Evolutionary conservation across 2,329 filamentous ascomycete genomes (phyloP), one percentile per base, ranked within the genome.

Genomic region (Clarireedia paspali): DNA sequence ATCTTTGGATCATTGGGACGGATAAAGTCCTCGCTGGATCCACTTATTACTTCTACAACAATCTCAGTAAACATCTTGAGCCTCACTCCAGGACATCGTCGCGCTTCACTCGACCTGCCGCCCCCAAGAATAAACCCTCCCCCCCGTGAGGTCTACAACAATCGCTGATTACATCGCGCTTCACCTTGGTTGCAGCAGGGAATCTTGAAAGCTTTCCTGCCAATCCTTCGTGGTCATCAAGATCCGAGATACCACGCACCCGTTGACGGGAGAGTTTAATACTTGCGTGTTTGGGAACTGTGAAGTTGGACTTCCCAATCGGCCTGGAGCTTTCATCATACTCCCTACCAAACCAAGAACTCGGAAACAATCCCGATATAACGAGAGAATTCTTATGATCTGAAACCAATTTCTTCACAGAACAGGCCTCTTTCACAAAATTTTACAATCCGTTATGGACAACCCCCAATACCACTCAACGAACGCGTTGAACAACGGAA

Each of bases 401-500:
- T 44, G 17, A 38, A 40, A 10, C 47, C 44, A 26, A 44, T 38
- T 7, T 51, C 17, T 30, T 24, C 24, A 10, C 44, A 56, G 36
- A 42, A 36, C 40, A 45, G 53, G 26, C 23, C 55, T 34, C 20
- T 27, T 50, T 34, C 6, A 44, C 39, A 50, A 55, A 44, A 23
- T 27, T 26, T 47, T 42, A 20, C 39, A 34, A 23, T 42, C 49
- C 48, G 44, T 58, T 52, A 67, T 68, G 65, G 66, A 67, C 58
- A 60, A 47, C 53, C 59, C 61, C 23, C 66, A 64, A 57, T 67
- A 66, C 58, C 64, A 67, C 40, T 53, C 59, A 36, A 68, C 59
- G 34, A 68, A 66, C 60, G 60, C 60, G 38, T 59, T 68, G 62
- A 68, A 50, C 52, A 50, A 63, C 59, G 62, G 55, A 56, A 66